Percentiles rank a stretch among this genome's conserved stretches.
These are phyloP conservation scores for Hypomyces perniciosus DNA, from an alignment of 2,329 filamentous ascomycete genomes.

Conservation along the genomic window DNA sequence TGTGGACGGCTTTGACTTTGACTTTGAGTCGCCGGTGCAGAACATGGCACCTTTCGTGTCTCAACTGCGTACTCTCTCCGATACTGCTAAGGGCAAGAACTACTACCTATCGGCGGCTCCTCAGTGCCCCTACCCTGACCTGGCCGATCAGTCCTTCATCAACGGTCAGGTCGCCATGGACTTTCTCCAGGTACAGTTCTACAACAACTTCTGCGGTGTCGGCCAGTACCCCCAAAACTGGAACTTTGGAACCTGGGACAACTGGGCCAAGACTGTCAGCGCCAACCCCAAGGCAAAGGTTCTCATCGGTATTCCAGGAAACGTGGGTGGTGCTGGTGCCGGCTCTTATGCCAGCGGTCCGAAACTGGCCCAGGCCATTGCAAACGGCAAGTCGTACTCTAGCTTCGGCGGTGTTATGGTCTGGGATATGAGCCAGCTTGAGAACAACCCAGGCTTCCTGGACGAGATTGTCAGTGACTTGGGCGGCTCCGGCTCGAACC, in stretches of 20 bases:
- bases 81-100: conserved; percentile 46
- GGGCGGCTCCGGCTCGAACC: neutral
- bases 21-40: conserved; percentile 56
- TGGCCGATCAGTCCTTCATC: conserved; percentile 51
- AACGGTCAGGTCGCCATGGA: conserved; percentile 48
- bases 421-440: conserved; percentile 60
- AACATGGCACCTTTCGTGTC: conserved; percentile 58
- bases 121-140: conserved; percentile 62
- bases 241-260: conserved; percentile 59
- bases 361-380: conserved; percentile 44
- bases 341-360: conserved; percentile 39
- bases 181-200: conserved; percentile 59
- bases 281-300: conserved; percentile 56
- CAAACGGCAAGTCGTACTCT: conserved; percentile 46
- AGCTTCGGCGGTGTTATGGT: conserved; percentile 65
- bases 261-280: conserved; percentile 53
- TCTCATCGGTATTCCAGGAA: conserved; percentile 55
- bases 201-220: conserved; percentile 64
- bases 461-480: conserved; percentile 35
- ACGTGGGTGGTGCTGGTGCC: conserved; percentile 47
- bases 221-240: conserved; percentile 35
- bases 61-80: conserved; percentile 50
- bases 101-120: conserved; percentile 61
- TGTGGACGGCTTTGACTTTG: conserved; percentile 72
- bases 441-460: conserved; percentile 51